Evolutionary conservation across 2,329 filamentous ascomycete genomes (phyloP).

Genomic region (Berkeleyomyces rouxiae): DNA sequence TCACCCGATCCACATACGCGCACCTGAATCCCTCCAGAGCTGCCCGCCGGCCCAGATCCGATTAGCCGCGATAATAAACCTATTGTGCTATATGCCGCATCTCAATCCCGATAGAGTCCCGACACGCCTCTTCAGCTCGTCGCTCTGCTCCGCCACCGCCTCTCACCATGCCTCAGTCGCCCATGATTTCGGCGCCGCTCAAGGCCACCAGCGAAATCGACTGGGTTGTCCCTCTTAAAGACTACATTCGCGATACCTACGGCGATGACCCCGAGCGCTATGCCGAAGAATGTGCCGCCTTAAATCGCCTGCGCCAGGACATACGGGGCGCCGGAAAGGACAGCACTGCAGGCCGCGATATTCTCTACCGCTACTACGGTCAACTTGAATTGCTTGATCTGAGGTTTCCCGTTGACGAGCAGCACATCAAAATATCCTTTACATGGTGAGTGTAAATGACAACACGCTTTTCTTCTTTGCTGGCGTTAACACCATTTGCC

Average conservation of each 20-base stretch:
- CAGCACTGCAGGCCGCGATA: slow-evolving; percentile 79
- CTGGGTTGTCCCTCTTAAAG: slow-evolving; percentile 84
- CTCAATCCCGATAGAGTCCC: too few species aligned
- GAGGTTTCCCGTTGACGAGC: slow-evolving; percentile 92
- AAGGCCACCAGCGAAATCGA: slow-evolving; percentile 96
- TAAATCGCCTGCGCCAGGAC: slow-evolving; percentile 91
- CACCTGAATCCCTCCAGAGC: not conserved
- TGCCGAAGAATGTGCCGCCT: slow-evolving; percentile 80
- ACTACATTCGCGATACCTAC: slow-evolving; percentile 84
- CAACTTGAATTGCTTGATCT: slow-evolving; percentile 90
- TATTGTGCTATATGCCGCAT: not conserved
- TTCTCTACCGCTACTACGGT: slow-evolving; percentile 93
- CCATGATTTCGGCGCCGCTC: slow-evolving; percentile 88
- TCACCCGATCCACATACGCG: not conserved
- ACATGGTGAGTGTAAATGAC: slow-evolving; percentile 52
- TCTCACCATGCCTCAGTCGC: slow-evolving; percentile 56
- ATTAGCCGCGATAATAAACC: not conserved
- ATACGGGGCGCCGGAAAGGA: slow-evolving; percentile 96
- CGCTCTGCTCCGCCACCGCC: not conserved
- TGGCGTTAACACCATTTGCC: not conserved
- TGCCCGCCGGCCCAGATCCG: too few species aligned
- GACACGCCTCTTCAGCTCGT: not conserved
- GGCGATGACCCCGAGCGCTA: slow-evolving; percentile 95
- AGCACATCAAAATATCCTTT: slow-evolving; percentile 97
- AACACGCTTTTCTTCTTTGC: not conserved